Base-by-base conservation (phyloP, 1,284 basidiomycete genomes). In the Hymenochaete sp. region DNA sequence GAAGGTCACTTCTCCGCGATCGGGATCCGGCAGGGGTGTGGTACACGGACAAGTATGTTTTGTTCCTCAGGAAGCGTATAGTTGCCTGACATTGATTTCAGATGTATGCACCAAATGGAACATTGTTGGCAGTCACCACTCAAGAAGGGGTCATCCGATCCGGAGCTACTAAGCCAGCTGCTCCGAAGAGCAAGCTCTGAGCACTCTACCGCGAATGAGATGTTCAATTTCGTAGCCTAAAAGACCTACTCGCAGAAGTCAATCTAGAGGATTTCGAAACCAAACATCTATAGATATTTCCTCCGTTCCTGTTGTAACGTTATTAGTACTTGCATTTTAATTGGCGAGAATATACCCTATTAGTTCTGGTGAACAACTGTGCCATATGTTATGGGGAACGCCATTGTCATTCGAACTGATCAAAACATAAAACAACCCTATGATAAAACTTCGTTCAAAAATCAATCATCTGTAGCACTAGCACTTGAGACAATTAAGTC, bases 61-160 rank as follows among this genome's bases (percentile, higher is more conserved):
- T 31, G 28, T 31, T 31, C 14, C 9, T 10, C 9, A 31, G 14
- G 9, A 10, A 14, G 14, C 19, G 18, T 36, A n/a, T 21, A 28
- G 22, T 18, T 19, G 33, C 21, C 28, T 35, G 16, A 29, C 19
- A 25, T 33, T 39, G 3, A 24, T 31, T 32, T n/a, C 46, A 88
- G 85, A 64, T 93, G 55, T 93, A 88, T 59, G 79, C 83, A 4
- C 71, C 71, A 27, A 63, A 68, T 18, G 90, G 91, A 3, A 72
- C 62, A 8, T 67, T 93, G 16, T 69, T 92, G 13, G 91, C 90
- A 9, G 75, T 85, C 7, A 82, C 79, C 26, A 75, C 77, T 16
- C 91, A 95, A 60, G 91, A 93, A 67, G 90, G 91, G 2, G 85
- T 85, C 2, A 64, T 84, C 27, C 40, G 49, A 21, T 42, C 49